phyloP scores from a whole-genome alignment of 495 filamentous ascomycete genomes.

The Penicillium cinerascens region DNA sequence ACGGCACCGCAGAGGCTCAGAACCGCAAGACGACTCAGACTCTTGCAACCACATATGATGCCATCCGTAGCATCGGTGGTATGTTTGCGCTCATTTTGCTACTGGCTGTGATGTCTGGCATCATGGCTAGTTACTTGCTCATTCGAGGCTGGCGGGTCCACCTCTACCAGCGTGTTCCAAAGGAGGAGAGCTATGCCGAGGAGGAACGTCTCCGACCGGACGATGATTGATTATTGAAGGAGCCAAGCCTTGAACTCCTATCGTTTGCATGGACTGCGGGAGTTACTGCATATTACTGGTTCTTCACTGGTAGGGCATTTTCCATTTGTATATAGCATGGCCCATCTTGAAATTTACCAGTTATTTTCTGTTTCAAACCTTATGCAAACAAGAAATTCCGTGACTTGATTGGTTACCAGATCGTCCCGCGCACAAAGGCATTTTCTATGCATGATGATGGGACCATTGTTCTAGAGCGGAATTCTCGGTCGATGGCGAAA shows the following conservation, averaged over 20 bases:
- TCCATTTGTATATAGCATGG: conserved; percentile 9
- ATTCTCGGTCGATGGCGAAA: neutral
- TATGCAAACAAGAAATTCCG: neutral
- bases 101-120: conserved; percentile 16
- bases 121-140: conserved; percentile 21
- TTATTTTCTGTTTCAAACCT: neutral
- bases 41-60: conserved; percentile 15
- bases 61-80: conserved; percentile 21
- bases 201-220: conserved; percentile 11
- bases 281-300: conserved; percentile 9
- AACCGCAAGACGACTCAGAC: conserved; percentile 18
- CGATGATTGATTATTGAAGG: conserved; percentile 6
- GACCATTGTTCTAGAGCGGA: neutral
- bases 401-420: neutral
- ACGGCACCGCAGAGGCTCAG: conserved; percentile 15
- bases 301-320: conserved; percentile 1
- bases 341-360: neutral
- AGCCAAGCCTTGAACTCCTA: neutral
- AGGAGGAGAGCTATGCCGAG: conserved; percentile 9
- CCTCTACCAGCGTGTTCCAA: conserved; percentile 20
- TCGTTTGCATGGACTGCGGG: conserved; percentile 12
- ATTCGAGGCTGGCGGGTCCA: conserved; percentile 30
- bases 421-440: neutral
- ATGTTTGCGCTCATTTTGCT: conserved; percentile 22
- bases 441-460: neutral